Conservation (phyloP, 805 yeast species). For the Helenozyma baotianmanensis region DNA sequence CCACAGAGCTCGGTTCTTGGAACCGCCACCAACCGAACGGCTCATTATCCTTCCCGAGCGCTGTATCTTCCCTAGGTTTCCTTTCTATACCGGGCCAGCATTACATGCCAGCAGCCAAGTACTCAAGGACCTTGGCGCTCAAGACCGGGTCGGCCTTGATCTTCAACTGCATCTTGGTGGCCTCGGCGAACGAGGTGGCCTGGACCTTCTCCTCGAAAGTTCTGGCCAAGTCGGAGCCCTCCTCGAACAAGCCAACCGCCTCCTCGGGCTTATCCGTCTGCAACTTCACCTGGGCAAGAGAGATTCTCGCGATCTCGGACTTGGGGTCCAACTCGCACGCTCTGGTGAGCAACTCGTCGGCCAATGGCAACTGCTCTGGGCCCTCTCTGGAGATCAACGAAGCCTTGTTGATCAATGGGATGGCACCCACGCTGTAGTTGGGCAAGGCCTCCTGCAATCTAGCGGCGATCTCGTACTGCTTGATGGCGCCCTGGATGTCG, state of each 20-base stretch:
- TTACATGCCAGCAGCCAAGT: too few relatives aligned
- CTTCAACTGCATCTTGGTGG: constrained; percentile 82
- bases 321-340: constrained; percentile 84
- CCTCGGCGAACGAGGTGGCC: constrained; percentile 88
- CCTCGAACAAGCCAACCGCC: constrained; percentile 78
- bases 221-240: constrained; percentile 78
- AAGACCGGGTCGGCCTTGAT: constrained; percentile 67
- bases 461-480: constrained; percentile 82
- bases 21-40: too few relatives aligned
- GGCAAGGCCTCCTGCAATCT: constrained; percentile 71
- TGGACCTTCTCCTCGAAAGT: constrained; percentile 81
- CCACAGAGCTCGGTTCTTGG: too few relatives aligned
- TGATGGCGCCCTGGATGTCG: constrained; percentile 65
- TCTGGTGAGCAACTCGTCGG: constrained; percentile 60
- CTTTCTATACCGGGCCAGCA: too few relatives aligned
- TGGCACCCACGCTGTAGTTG: constrained; percentile 74
- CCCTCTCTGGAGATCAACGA: constrained; percentile 58
- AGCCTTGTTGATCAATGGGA: constrained; percentile 89
- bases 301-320: constrained; percentile 81
- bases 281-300: constrained; percentile 87
- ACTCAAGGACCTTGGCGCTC: constrained; percentile 56
- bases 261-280: constrained; percentile 79
- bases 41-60: too few relatives aligned
- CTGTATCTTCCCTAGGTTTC: too few relatives aligned
- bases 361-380: constrained; percentile 45